These are phyloP conservation scores for Sugiyamaella sp. DNA, from an alignment of 1,139 yeast species.

Conservation along the genomic window DNA sequence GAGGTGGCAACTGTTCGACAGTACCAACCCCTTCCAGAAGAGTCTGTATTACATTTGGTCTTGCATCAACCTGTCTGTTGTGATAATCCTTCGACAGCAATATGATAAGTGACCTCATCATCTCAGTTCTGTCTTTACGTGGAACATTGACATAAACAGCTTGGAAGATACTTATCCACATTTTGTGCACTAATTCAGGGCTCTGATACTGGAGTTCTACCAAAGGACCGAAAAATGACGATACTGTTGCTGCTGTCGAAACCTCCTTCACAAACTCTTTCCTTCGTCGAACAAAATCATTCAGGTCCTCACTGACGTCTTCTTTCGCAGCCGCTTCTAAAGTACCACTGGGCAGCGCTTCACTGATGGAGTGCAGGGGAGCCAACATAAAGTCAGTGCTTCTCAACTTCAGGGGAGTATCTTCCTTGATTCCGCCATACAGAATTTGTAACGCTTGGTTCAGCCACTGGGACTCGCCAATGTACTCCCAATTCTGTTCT, in stretches of 20 bases:
- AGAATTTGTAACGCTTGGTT: constrained; percentile 90
- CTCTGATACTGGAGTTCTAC: constrained; percentile 83
- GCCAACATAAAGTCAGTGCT: constrained; percentile 15
- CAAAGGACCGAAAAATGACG: constrained; percentile 61
- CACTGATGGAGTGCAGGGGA: constrained; percentile 22
- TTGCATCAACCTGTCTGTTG: constrained; percentile 78
- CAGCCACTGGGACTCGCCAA: constrained; percentile 93
- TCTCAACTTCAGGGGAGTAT: constrained; percentile 8
- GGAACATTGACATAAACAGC: constrained; percentile 73
- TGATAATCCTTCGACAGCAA: constrained; percentile 90
- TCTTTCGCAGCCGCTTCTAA: constrained; percentile 23
- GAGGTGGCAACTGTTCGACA: constrained; percentile 86
- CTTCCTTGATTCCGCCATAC: constrained; percentile 62
- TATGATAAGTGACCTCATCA: constrained; percentile 75
- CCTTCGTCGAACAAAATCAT: constrained; percentile 54
- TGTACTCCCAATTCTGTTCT: constrained; percentile 95
- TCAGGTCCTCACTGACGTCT: constrained; percentile 32
- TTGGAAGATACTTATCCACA: constrained; percentile 88
- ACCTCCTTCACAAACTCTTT: constrained; percentile 52
- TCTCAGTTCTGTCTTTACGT: constrained; percentile 78
- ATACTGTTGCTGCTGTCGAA: constrained; percentile 56
- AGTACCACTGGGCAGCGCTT: constrained; percentile 21
- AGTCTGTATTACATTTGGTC: constrained; percentile 87
- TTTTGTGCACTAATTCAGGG: constrained; percentile 74
- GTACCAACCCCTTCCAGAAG: constrained; percentile 78